Base-by-base conservation (phyloP, 2,329 filamentous ascomycete species). In the Lasiodiplodia hormozganensis region DNA sequence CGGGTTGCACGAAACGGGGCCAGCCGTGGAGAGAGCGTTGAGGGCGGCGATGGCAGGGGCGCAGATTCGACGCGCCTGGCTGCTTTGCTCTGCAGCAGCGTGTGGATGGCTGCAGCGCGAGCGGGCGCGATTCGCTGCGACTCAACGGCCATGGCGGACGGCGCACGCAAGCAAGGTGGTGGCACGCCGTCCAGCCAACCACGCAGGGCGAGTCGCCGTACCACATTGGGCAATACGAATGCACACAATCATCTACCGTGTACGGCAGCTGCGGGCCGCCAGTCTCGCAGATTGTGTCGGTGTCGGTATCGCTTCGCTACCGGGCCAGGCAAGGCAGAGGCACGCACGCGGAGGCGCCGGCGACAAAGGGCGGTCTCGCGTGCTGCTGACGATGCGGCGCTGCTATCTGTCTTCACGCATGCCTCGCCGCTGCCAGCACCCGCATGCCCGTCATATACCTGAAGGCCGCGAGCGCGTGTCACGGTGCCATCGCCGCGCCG, bases 241-340 rank as follows among this genome's bases (percentile, higher is more conserved):
- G 57, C 57, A 60, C 57, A 60, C 57, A 60, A 60, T 60, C 57
- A 60, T 60, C 38, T 34, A 62, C 58, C 28, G 58, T 62, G 58
- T 60, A 16, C 40, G 25, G 36, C 40, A 31, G 23, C 56, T 43
- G 40, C 43, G 43, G 43, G 43, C 43, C 43, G 43, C 43, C 43
- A 47, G 43, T 21, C 18, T 47, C 43, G 43, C 43, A 47, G 43
- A 25, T 62, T 62, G 58, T 43, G 34, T 23, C 56, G 56, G 56
- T 60, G 21, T 60, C 56, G 56, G 36, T 60, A 60, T 38, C 56
- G 52, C 25, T 31, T 11, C 52, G 23, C 43, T 47, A 47, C 43
- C 43, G 43, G 43, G 43, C 43, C 47, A 52, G 43, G 62, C 34
- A 53, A 49, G 62, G 52, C 52, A 38, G 54, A 38, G 34, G 62